Base-by-base conservation (phyloP, 495 filamentous ascomycete species). In the Pyrenula aspistea region DNA sequence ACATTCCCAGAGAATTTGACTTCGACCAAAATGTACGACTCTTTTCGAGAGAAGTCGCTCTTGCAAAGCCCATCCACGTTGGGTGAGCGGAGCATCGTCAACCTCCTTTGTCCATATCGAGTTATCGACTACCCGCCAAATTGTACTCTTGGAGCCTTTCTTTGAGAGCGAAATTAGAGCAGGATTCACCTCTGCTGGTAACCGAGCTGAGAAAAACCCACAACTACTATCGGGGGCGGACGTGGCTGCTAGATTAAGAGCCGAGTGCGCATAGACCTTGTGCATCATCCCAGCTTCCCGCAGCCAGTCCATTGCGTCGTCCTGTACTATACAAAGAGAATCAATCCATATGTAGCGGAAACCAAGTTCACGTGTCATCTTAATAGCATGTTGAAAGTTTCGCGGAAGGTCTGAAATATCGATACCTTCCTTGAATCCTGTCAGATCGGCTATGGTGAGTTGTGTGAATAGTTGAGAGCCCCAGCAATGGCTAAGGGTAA, bases 271-370 rank as follows among this genome's bases (percentile, higher is more conserved):
- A 49, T 61, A 56, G n/a, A 58, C 57, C 21, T 53, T 52, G 15
- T 53, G 49, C 58, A 53, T 58, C 23, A 55, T 61, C 20, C 56
- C 31, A 8, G 53, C 22, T 56, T 63, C 56, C 24, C 47, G 21
- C 22, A 49, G 22, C 54, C 53, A 63, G 22, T 65, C 61, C 48
- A 57, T 52, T 23, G 50, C 20, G 8, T 42, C 31, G 20, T 53
- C 42, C 55, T 69, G 62, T 42, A 66, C 55, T n/a, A 68, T 65
- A 42, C 66, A 70, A 4, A 71, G 50, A 22, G 61, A 60, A 53
- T 71, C 69, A 47, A 72, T 69, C 68, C 70, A 71, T 19, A 72
- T 55, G 55, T 65, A 69, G 4, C 52, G 53, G 21, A 69, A 24
- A 11, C 53, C 58, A 20, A 71, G 53, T 2, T 50, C 51, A 4